phyloP scores from a whole-genome alignment of 2,329 filamentous ascomycete genomes.

The Fusarium aywerte region DNA sequence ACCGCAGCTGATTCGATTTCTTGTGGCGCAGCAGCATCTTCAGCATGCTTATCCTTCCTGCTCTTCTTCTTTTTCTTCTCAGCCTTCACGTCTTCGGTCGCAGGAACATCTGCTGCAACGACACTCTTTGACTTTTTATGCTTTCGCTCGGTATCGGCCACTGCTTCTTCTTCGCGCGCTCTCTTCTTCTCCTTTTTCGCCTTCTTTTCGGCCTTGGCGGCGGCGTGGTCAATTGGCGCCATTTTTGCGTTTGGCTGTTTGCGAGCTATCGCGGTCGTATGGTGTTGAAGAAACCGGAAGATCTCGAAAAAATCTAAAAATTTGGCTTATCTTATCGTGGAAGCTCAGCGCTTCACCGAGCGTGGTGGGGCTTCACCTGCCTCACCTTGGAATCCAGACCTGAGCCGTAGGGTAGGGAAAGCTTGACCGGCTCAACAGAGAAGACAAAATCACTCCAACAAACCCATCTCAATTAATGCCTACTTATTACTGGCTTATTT shows the following conservation, averaged over 20 bases:
- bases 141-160: conserved; percentile 56
- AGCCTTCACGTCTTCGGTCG: conserved; percentile 47
- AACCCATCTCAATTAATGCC: rapidly evolving
- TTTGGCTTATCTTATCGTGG: conserved; percentile 38
- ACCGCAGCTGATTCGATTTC: conserved; percentile 16
- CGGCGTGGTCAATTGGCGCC: conserved; percentile 50
- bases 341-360: conserved; percentile 35
- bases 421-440: not conserved
- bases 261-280: conserved; percentile 24
- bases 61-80: conserved; percentile 49
- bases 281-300: conserved; percentile 22
- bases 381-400: not conserved
- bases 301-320: conserved; percentile 39
- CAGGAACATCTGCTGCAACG: conserved; percentile 44
- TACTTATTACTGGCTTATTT: not conserved
- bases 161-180: conserved; percentile 56
- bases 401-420: not conserved
- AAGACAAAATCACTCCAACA: not conserved
- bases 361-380: conserved; percentile 7
- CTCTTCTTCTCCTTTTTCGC: conserved; percentile 59
- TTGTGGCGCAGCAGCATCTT: conserved; percentile 15
- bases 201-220: conserved; percentile 54
- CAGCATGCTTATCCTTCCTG: conserved; percentile 45
- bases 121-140: conserved; percentile 63
- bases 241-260: conserved; percentile 43